Conservation (phyloP, 139 green algal genomes). For the Chlorella sp. region DNA sequence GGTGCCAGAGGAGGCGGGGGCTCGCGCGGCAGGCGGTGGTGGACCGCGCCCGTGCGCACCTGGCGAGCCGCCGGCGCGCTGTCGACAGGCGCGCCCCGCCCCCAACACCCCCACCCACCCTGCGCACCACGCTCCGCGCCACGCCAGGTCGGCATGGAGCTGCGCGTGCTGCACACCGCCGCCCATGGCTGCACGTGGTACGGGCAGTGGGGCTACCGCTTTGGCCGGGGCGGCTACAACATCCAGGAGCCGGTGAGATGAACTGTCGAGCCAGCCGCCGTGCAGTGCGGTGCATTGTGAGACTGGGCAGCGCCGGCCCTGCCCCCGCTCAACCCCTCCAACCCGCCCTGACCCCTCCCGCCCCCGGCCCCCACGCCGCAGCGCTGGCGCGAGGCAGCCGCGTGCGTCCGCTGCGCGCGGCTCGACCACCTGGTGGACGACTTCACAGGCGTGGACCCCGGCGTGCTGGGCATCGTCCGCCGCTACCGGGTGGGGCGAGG, state of each 20-base stretch:
- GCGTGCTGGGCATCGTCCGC: slow-evolving; percentile 50
- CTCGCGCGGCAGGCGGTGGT: not conserved
- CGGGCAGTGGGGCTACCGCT: slow-evolving; percentile 90
- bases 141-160: slow-evolving; percentile 76
- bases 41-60: not conserved
- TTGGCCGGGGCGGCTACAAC: slow-evolving; percentile 87
- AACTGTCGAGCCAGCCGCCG: too few species aligned
- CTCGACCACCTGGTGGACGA: slow-evolving; percentile 60
- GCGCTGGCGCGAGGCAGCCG: slow-evolving; percentile 23
- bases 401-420: slow-evolving; percentile 31
- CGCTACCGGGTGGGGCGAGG: slow-evolving; percentile 51
- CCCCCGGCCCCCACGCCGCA: not conserved
- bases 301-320: not conserved
- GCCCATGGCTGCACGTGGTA: slow-evolving; percentile 89
- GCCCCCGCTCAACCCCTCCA: not conserved
- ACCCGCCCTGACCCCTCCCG: not conserved
- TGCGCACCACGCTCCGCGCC: not conserved
- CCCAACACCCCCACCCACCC: not conserved
- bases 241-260: too few species aligned
- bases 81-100: not conserved
- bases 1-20: not conserved
- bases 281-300: too few species aligned
- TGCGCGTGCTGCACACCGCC: slow-evolving; percentile 84
- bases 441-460: slow-evolving; percentile 52
- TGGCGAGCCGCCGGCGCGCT: not conserved